These are phyloP conservation scores for Mediolabrus comicus DNA, from an alignment of 108 stramenopile genomes.

Conservation along the genomic window DNA sequence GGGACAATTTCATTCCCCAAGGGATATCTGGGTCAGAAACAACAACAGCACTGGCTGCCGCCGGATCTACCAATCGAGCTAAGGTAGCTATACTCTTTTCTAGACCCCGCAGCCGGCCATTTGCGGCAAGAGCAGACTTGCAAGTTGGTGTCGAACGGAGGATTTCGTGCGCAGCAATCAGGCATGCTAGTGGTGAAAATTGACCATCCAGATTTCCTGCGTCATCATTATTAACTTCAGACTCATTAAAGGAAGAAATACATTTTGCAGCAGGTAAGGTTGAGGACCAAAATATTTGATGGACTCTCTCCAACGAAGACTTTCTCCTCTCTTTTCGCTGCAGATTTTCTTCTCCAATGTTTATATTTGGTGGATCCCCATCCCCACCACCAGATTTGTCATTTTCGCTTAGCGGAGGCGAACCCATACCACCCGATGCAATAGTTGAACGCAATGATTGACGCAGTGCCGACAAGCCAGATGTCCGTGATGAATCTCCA, in stretches of 20 bases:
- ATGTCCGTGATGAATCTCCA: constrained; percentile 11
- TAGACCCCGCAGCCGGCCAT: constrained; percentile 1
- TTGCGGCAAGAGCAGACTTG: constrained; percentile 4
- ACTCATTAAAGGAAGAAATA: constrained; percentile 1
- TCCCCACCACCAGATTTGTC: constrained; percentile 3
- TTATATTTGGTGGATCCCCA: not conserved
- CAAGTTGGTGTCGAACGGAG: constrained; percentile 16
- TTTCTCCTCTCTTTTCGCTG: constrained; percentile 25
- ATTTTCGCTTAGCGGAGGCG: not conserved
- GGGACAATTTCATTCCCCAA: constrained; percentile 7
- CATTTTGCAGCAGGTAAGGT: constrained; percentile 41
- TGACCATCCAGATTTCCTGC: not conserved
- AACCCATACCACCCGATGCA: constrained; percentile 5
- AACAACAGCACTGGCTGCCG: constrained; percentile 30
- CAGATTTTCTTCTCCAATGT: constrained; percentile 22
- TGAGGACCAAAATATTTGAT: constrained; percentile 36
- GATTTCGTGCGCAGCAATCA: constrained; percentile 41
- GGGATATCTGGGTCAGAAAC: constrained; percentile 22
- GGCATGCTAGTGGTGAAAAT: constrained; percentile 41
- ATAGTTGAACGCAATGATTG: constrained; percentile 25
- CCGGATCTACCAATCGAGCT: constrained; percentile 36
- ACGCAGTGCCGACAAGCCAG: constrained; percentile 8
- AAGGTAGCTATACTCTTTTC: constrained; percentile 33
- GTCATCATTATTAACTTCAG: not conserved
- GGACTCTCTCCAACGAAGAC: constrained; percentile 28